These are phyloP conservation scores for Lathyrus tuberosus DNA, from an alignment of 306 rosid species.

Conservation along the genomic window DNA sequence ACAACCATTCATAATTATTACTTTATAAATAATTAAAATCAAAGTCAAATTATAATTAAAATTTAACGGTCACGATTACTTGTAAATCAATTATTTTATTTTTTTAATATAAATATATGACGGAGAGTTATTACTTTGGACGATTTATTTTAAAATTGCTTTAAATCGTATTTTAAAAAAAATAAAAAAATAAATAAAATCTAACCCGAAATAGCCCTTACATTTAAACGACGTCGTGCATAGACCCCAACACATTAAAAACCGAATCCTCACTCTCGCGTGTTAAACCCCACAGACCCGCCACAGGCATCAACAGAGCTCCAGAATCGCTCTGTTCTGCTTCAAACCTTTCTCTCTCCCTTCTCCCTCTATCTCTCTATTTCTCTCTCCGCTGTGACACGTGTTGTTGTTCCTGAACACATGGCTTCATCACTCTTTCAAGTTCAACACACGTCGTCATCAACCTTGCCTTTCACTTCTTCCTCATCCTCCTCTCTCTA, in stretches of 20 bases:
- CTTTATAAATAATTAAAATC: no score
- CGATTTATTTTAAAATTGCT: no score
- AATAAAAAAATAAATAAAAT: no score
- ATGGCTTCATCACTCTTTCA: constrained; percentile 77
- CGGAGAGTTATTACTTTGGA: no score
- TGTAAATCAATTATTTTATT: no score
- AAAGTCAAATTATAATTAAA: no score
- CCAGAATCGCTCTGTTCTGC: constrained; percentile 7
- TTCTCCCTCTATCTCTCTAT: not conserved
- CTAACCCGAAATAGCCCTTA: not conserved
- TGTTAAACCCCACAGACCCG: constrained; percentile 45
- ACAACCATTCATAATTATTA: no score
- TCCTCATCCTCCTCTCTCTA: constrained; percentile 51
- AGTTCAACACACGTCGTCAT: constrained; percentile 52
- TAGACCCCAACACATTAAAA: constrained; percentile 1
- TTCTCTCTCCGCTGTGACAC: constrained; percentile 21
- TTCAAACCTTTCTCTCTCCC: not conserved
- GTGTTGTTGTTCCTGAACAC: not conserved
- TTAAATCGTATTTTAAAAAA: no score
- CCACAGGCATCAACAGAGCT: constrained; percentile 47
- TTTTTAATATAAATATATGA: no score
- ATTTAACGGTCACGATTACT: no score
- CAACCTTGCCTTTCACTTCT: constrained; percentile 38
- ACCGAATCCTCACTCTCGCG: constrained; percentile 25
- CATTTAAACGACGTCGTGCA: not conserved